Evolutionary conservation across 805 yeast genomes (phyloP), one percentile per base, ranked within the genome.

Genomic region (Kuraishia capsulata): DNA sequence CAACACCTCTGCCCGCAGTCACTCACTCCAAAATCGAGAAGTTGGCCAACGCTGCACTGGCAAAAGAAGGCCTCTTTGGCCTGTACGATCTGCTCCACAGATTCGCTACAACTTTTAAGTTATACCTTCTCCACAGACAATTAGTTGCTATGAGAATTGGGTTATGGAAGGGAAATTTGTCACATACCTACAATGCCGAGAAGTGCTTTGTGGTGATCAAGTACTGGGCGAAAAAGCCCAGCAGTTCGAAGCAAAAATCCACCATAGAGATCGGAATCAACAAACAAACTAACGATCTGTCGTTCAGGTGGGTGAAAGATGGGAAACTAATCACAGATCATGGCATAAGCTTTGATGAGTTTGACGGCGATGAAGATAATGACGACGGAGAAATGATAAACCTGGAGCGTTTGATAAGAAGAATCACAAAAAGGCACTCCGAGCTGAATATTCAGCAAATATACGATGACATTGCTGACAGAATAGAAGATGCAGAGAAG

Each of bases 221-320:
- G 35, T 85, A 83, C 56, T 85, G 94, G 90, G 64, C 69, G 6
- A 65, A 63, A 41, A 61, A 71, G 33, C n/a, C n/a, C n/a, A n/a
- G n/a, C n/a, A 71, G 67, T 24, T 61, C 66, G 36, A 65, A 69
- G 49, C 13, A 8, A 6, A 65, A 65, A 35, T 75, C 81, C 2
- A 68, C 69, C 33, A 64, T 81, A 24, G 84, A 80, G 44, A 69
- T 82, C 37, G 84, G 85, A 0, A 59, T 78, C n/a, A 45, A 50
- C 20, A 71, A 67, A 46, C 56, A 52, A 21, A 28, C 17, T 17
- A 63, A 70, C 44, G 64, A 69, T 24, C 56, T 81, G 21, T 69
- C 69, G 21, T 71, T 72, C 48, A 63, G 77, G 42, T 81, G 89
- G 89, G 70, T 67, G 44, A 72, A 73, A 43, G 78, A 79, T 46